phyloP scores from a whole-genome alignment of 768 basidiomycete genomes.

The Suillus occidentalis region DNA sequence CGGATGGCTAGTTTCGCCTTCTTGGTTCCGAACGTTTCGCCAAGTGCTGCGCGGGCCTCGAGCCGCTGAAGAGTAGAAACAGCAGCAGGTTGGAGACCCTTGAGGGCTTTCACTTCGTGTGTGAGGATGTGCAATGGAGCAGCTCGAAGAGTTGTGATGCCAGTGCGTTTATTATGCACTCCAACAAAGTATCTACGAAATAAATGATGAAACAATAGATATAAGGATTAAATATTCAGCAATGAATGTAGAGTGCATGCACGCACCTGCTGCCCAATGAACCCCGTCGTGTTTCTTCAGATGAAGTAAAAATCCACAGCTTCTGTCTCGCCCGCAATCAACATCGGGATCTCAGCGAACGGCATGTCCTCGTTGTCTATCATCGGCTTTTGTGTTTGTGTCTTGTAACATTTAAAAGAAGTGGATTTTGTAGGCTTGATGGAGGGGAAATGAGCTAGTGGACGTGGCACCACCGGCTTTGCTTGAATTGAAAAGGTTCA shows the following conservation, averaged over 20 bases:
- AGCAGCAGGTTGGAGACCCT: conserved; percentile 53
- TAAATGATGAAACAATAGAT: conserved; percentile 4
- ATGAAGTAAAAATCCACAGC: conserved; percentile 80
- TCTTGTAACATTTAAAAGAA: conserved; percentile 61
- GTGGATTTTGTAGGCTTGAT: conserved; percentile 57
- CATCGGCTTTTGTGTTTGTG: conserved; percentile 36
- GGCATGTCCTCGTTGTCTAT: conserved; percentile 22
- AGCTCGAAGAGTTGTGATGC: conserved; percentile 67
- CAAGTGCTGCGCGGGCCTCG: conserved; percentile 74
- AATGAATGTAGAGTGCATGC: neutral
- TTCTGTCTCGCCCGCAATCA: conserved; percentile 83
- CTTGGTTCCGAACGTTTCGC: conserved; percentile 92
- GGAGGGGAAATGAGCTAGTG: conserved; percentile 63
- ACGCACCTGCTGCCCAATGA: conserved; percentile 70
- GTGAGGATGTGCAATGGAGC: conserved; percentile 68
- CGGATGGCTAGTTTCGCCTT: conserved; percentile 87
- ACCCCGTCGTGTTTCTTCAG: conserved; percentile 50
- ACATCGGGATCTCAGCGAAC: conserved; percentile 32
- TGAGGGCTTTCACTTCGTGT: conserved; percentile 83
- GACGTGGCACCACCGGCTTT: conserved; percentile 15
- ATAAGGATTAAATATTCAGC: neutral
- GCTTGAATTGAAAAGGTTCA: conserved; percentile 10
- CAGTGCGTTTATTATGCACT: conserved; percentile 75
- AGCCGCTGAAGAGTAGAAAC: conserved; percentile 52
- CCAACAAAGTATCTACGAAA: conserved; percentile 74